Conservation (phyloP, 2,329 filamentous ascomycete genomes). For the Emydomyces testavorans region DNA sequence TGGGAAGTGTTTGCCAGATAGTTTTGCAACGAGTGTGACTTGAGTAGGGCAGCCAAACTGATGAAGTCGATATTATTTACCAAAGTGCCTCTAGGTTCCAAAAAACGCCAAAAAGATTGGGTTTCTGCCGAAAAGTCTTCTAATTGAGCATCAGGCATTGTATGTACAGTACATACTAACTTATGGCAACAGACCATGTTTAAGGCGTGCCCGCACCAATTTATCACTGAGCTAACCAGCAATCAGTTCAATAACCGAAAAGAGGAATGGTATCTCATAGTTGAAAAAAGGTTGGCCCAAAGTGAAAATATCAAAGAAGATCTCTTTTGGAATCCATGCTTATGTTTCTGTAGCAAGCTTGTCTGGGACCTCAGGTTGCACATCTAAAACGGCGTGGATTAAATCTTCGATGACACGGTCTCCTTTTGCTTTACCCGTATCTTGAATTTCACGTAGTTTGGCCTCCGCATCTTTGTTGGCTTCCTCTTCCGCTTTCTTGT, state of each 20-base stretch:
- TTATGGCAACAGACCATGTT: not conserved
- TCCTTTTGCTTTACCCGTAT: slow-evolving; percentile 67
- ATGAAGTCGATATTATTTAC: too few species aligned
- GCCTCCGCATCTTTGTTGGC: slow-evolving; percentile 69
- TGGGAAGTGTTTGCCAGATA: not conserved
- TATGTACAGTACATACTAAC: too few species aligned
- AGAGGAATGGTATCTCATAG: slow-evolving; percentile 1
- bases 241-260: not conserved
- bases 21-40: too few species aligned
- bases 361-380: slow-evolving; percentile 58
- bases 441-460: slow-evolving; percentile 72
- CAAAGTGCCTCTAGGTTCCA: not conserved
- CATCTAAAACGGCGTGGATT: slow-evolving; percentile 71
- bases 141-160: not conserved
- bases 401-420: slow-evolving; percentile 71
- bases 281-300: not conserved
- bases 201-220: not conserved
- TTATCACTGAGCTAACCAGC: not conserved
- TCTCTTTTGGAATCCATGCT: not conserved
- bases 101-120: too few species aligned
- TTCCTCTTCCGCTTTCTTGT: slow-evolving; percentile 68
- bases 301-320: not conserved
- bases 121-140: too few species aligned
- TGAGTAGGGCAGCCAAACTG: not conserved
- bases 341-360: slow-evolving; percentile 21